Evolutionary conservation across 2,329 filamentous ascomycete genomes (phyloP).

Genomic region (Dothidotthia symphoricarpi): DNA sequence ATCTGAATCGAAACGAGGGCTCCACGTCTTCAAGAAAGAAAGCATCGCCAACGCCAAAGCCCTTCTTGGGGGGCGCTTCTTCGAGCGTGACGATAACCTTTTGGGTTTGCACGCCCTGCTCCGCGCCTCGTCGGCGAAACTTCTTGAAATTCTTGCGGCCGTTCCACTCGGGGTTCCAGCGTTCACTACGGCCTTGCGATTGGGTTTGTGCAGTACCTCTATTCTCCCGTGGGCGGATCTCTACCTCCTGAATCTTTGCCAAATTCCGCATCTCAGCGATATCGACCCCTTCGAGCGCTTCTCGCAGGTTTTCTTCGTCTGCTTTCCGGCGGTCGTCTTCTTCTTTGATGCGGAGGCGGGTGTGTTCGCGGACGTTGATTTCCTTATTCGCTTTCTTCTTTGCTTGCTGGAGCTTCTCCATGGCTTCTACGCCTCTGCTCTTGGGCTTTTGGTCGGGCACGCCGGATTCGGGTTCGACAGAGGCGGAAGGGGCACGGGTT

Average conservation of each 20-base stretch:
- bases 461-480: constrained; percentile 40
- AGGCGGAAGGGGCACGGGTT: constrained; percentile 28
- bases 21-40: constrained; percentile 64
- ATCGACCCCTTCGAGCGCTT: constrained; percentile 63
- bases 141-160: constrained; percentile 95
- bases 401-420: constrained; percentile 36
- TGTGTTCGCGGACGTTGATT: constrained; percentile 58
- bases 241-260: constrained; percentile 74
- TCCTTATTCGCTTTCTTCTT: constrained; percentile 54
- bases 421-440: constrained; percentile 41
- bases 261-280: constrained; percentile 70
- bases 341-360: constrained; percentile 51
- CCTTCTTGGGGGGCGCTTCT: constrained; percentile 64
- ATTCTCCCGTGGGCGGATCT: constrained; percentile 51
- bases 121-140: constrained; percentile 58
- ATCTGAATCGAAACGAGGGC: constrained; percentile 16
- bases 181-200: constrained; percentile 50
- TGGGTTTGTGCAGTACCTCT: constrained; percentile 21
- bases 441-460: constrained; percentile 25
- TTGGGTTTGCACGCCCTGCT: constrained; percentile 45
- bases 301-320: constrained; percentile 63
- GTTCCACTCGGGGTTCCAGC: constrained; percentile 90
- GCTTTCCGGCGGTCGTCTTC: constrained; percentile 54
- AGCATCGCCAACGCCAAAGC: constrained; percentile 71
- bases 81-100: constrained; percentile 69